Percentiles rank a stretch among this genome's conserved stretches.
Conservation (phyloP, 139 green algal genomes). For the Eudorina sp. region DNA sequence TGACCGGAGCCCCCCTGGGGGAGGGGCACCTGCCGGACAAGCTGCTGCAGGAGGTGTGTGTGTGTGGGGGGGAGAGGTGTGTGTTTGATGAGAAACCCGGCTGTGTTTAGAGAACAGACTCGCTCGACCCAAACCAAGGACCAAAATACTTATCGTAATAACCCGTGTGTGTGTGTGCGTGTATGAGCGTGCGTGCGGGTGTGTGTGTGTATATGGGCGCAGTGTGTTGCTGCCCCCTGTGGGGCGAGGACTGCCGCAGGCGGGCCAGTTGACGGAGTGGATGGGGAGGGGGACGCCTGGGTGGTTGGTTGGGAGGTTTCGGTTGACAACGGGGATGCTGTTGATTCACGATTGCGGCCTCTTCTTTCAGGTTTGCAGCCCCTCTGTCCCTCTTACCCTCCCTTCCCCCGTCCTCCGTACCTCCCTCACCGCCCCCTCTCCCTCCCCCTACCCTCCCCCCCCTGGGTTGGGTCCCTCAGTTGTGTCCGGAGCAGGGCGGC, state of each 20-base stretch:
- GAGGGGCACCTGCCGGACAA: not conserved
- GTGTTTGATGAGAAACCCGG: too few species aligned
- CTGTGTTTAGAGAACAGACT: too few species aligned
- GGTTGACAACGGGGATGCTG: not conserved
- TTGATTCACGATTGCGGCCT: not conserved
- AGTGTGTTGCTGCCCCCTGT: too few species aligned
- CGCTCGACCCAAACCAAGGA: too few species aligned
- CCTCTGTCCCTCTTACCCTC: not conserved
- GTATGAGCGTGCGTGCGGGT: too few species aligned
- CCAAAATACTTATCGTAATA: too few species aligned
- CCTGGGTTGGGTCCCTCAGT: conserved; percentile 42
- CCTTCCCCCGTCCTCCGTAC: not conserved
- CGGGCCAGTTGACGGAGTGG: too few species aligned
- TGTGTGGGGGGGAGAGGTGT: not conserved
- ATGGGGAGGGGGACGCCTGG: too few species aligned
- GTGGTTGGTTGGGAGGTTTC: not conserved
- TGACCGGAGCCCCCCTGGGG: not conserved
- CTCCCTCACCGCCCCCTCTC: too few species aligned
- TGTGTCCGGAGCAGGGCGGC: conserved; percentile 47
- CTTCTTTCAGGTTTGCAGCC: not conserved
- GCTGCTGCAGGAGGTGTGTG: conserved; percentile 7
- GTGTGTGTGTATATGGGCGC: too few species aligned
- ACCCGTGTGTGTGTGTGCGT: too few species aligned
- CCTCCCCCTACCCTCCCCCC: not conserved
- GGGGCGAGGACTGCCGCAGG: too few species aligned